A percentile compares a stretch with the other conserved stretches of the same genome.
Evolutionary conservation across 2,329 filamentous ascomycete genomes (phyloP).

Genomic region (Cytospora piceae): DNA sequence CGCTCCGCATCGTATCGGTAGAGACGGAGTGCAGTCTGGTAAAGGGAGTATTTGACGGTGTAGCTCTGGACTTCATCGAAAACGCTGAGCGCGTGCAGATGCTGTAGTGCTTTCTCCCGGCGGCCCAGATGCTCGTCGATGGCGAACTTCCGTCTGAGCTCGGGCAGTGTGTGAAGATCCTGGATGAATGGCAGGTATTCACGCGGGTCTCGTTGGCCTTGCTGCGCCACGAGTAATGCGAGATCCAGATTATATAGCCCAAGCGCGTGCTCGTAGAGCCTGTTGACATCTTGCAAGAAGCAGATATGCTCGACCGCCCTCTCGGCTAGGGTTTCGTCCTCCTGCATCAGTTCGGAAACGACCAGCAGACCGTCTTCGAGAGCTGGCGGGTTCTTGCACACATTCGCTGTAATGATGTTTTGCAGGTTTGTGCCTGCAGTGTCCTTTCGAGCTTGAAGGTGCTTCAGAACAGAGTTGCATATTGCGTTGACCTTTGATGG

Average conservation of each 20-base stretch:
- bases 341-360: slow-evolving; percentile 73
- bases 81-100: slow-evolving; percentile 72
- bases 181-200: slow-evolving; percentile 97
- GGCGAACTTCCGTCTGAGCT: slow-evolving; percentile 73
- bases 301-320: slow-evolving; percentile 95
- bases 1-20: slow-evolving; percentile 80
- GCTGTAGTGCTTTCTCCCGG: slow-evolving; percentile 73
- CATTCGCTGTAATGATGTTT: slow-evolving; percentile 91
- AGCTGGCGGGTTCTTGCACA: slow-evolving; percentile 91
- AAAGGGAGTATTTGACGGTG: slow-evolving; percentile 77
- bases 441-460: slow-evolving; percentile 64
- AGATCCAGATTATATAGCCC: slow-evolving; percentile 92
- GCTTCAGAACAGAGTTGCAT: slow-evolving; percentile 79
- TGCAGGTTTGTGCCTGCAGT: slow-evolving; percentile 64
- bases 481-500: slow-evolving; percentile 79
- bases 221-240: slow-evolving; percentile 87
- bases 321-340: slow-evolving; percentile 74
- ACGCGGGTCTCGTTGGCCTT: slow-evolving; percentile 91
- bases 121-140: slow-evolving; percentile 89
- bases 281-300: slow-evolving; percentile 92
- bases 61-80: slow-evolving; percentile 83
- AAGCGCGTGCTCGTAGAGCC: slow-evolving; percentile 86
- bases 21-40: slow-evolving; percentile 74
- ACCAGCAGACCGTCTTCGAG: slow-evolving; percentile 82
- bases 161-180: slow-evolving; percentile 74